These are phyloP conservation scores for Umbelopsis vinacea DNA, from an alignment of 192 early-diverging fungal species.

Conservation along the genomic window DNA sequence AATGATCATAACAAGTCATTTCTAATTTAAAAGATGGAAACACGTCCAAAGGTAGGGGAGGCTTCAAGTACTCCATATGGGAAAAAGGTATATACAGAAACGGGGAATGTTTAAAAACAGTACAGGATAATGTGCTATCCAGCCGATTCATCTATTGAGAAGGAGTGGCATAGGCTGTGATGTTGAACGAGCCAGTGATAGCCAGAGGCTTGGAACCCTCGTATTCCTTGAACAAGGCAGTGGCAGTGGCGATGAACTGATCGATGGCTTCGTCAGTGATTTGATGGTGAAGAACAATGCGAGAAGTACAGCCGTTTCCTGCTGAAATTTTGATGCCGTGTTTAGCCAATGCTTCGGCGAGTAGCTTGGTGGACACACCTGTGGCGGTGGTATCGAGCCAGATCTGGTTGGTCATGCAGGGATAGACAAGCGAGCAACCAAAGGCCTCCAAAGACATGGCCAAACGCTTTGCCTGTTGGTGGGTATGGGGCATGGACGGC, in stretches of 20 bases:
- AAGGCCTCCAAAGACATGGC: slow-evolving; percentile 57
- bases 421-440: slow-evolving; percentile 69
- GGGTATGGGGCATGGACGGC: slow-evolving; percentile 72
- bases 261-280: slow-evolving; percentile 60
- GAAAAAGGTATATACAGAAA: neutral
- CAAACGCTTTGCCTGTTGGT: slow-evolving; percentile 63
- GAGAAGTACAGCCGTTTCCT: slow-evolving; percentile 40
- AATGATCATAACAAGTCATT: too few relatives aligned
- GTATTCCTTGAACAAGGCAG: neutral
- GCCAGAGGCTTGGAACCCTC: slow-evolving; percentile 10
- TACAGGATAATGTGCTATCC: too few relatives aligned
- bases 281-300: slow-evolving; percentile 78
- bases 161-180: neutral
- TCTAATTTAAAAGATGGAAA: too few relatives aligned
- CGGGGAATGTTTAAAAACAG: neutral
- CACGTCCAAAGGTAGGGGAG: neutral
- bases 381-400: slow-evolving; percentile 60
- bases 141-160: neutral
- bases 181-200: neutral
- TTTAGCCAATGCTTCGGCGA: slow-evolving; percentile 42
- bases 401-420: slow-evolving; percentile 90
- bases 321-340: slow-evolving; percentile 65
- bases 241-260: slow-evolving; percentile 43
- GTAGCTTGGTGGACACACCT: slow-evolving; percentile 44
- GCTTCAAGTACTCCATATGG: too few relatives aligned